Base-by-base conservation (phyloP, 495 filamentous ascomycete genomes). In the Talaromyces nanjingensis region DNA sequence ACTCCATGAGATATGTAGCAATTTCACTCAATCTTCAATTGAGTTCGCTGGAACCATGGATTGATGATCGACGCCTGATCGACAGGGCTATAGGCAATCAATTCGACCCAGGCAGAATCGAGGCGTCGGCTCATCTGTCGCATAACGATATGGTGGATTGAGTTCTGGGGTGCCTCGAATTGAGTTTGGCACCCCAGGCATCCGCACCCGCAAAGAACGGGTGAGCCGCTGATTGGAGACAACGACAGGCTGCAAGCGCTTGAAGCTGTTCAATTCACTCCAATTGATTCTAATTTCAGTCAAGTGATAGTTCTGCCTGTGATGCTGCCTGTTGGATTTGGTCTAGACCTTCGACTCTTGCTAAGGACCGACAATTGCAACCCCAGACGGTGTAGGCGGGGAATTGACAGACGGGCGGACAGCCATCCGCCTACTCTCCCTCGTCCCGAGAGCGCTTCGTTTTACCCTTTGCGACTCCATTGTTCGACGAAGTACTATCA, bases 401-500 rank as follows among this genome's bases (percentile, higher is more conserved):
- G 18, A 49, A 20, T 49, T 49, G 4, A 8, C 45, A 20, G 45
- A 7, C 45, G n/a, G 6, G 6, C 45, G 45, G 45, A 49, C n/a
- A 20, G 1, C 16, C 37, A 42, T 5, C 37, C 37, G 4, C 4
- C 14, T 42, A 42, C 12, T 16, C 14, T 42, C 37, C 11, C 37
- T 20, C 45, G 20, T 55, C 25, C 24, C 25, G 6, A 24, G 20
- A 27, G 52, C 52, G 52, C 25, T 55, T 55, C 6, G 8, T 7
- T 55, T 20, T 55, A 29, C 20, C 24, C 25, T 53, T 24, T 7
- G 18, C 49, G n/a, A 25, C n/a, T 27, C 70, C 70, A 3, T 69
- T 73, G 61, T 71, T 74, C 6, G 76, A 80, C 0, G 63, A 56
- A 16, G 74, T 42, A 60, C 78, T 79, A 5, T 79, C 76, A 3